These are phyloP conservation scores for Fusarium sp. DNA, from an alignment of 2,329 filamentous ascomycete species.

Conservation along the genomic window DNA sequence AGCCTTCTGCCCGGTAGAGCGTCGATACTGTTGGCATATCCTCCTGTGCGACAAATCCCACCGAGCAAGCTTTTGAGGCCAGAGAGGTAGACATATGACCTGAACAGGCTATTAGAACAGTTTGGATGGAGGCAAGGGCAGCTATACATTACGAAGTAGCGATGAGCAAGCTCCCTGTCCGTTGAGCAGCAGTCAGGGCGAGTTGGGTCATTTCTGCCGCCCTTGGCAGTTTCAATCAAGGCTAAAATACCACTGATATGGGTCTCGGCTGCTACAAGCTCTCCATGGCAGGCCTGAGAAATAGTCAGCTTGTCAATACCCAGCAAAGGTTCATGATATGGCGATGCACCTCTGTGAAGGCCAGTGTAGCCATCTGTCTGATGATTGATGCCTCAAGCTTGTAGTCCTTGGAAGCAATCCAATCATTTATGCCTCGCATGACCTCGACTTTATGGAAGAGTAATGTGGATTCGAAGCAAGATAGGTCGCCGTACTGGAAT, in stretches of 20 bases:
- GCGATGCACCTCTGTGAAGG: conserved; percentile 11
- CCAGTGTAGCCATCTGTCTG: conserved; percentile 16
- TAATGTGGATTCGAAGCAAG: conserved; percentile 11
- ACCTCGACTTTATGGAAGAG: conserved; percentile 22
- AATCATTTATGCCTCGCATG: conserved; percentile 13
- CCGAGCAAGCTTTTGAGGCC: conserved; percentile 21
- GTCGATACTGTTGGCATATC: neutral
- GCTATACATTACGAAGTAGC: conserved; percentile 17
- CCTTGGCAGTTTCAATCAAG: conserved; percentile 3
- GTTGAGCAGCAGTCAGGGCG: neutral
- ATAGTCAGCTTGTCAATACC: accelerated
- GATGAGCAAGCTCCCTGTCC: conserved; percentile 2
- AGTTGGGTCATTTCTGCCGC: neutral
- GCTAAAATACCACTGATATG: conserved; percentile 22
- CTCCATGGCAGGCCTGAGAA: conserved; percentile 5
- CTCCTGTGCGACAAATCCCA: neutral
- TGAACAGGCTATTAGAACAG: accelerated
- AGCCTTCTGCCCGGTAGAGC: neutral
- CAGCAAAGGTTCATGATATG: accelerated
- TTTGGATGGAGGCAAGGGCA: accelerated
- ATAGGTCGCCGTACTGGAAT: conserved; percentile 11
- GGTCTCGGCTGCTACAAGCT: conserved; percentile 11
- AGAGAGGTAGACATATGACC: conserved; percentile 7
- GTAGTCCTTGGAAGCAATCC: neutral
- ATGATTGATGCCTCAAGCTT: neutral